Evolutionary conservation across 2,329 filamentous ascomycete genomes (phyloP), one percentile per base, ranked within the genome.

Genomic region (Orbilia javanica): DNA sequence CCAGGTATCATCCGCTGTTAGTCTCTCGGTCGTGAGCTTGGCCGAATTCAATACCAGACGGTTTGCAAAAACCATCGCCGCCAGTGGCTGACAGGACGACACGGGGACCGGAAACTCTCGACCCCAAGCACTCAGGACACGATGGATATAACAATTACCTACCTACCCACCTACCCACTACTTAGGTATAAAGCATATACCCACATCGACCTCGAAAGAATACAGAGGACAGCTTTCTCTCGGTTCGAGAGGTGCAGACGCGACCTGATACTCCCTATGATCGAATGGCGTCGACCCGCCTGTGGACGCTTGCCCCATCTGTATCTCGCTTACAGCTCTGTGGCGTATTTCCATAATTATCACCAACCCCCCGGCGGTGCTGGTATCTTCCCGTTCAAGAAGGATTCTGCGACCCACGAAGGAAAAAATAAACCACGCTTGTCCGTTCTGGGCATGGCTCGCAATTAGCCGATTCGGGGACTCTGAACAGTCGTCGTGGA

Each of bases 291-390:
- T 74, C 46, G 70, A 70, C 52, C 66, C 53, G 62, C n/a, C n/a
- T n/a, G 4, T 39, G 25, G 27, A 36, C 34, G 64, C 20, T 53
- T 52, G 64, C 46, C 52, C 48, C 27, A 22, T 55, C 53, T 13
- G 34, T 48, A 20, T 60, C 70, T 75, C 53, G 62, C 64, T 71
- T 71, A 71, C 44, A 72, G 50, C 34, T 27, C 50, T 77, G 73
- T 77, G 73, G 73, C 73, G 73, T 77, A 66, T 77, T 76, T 77
- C 73, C 73, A 77, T 77, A 77, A 77, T 77, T 77, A 77, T 76
- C 72, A 70, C 42, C 72, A 50, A n/a, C n/a, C 20, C 25, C 34
- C 22, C 65, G 73, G 66, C 66, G 73, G 66, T 70, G 73, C 73
- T 71, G 50, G 31, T 66, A 63, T 34, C 57, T 71, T 70, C 73